phyloP scores from a whole-genome alignment of 495 filamentous ascomycete species.

The Aspergillus haitiensis region DNA sequence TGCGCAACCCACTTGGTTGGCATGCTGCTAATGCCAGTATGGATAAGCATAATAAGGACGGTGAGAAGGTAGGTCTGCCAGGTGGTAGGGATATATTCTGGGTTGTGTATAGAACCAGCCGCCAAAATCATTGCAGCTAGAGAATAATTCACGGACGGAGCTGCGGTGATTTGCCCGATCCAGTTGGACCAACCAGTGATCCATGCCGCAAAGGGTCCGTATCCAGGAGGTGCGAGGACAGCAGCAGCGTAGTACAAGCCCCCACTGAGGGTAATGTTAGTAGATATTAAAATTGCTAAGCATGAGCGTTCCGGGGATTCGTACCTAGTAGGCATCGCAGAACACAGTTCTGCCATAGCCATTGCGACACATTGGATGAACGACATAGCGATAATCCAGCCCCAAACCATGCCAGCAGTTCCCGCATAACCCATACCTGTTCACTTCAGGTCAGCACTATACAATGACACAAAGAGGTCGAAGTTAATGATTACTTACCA shows the following conservation, averaged over 20 bases:
- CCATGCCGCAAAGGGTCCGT: slow-evolving; percentile 74
- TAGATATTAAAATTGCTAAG: background rate
- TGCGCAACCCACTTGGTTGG: slow-evolving; percentile 72
- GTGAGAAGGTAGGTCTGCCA: slow-evolving; percentile 75
- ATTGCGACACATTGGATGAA: slow-evolving; percentile 74
- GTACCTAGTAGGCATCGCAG: slow-evolving; percentile 64
- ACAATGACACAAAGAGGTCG: background rate
- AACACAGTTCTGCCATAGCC: slow-evolving; percentile 67
- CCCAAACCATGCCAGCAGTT: slow-evolving; percentile 81
- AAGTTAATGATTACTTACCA: slow-evolving; percentile 36
- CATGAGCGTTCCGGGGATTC: background rate
- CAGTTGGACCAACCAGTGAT: slow-evolving; percentile 76
- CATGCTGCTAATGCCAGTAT: slow-evolving; percentile 70
- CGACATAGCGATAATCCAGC: slow-evolving; percentile 73
- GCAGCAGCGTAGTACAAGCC: slow-evolving; percentile 79
- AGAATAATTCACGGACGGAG: slow-evolving; percentile 65
- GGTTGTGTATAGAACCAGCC: slow-evolving; percentile 66
- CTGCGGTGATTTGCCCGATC: slow-evolving; percentile 68
- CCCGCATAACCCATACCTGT: slow-evolving; percentile 76
- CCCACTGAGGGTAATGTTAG: slow-evolving; percentile 46
- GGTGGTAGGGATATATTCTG: slow-evolving; percentile 59
- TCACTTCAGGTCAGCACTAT: slow-evolving; percentile 17
- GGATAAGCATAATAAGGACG: slow-evolving; percentile 66
- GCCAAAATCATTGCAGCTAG: slow-evolving; percentile 73
- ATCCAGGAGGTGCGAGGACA: slow-evolving; percentile 74